A percentile compares a stretch with the other conserved stretches of the same genome.
Evolutionary conservation across 2,329 filamentous ascomycete genomes (phyloP).

Genomic region (Fusarium sp.): DNA sequence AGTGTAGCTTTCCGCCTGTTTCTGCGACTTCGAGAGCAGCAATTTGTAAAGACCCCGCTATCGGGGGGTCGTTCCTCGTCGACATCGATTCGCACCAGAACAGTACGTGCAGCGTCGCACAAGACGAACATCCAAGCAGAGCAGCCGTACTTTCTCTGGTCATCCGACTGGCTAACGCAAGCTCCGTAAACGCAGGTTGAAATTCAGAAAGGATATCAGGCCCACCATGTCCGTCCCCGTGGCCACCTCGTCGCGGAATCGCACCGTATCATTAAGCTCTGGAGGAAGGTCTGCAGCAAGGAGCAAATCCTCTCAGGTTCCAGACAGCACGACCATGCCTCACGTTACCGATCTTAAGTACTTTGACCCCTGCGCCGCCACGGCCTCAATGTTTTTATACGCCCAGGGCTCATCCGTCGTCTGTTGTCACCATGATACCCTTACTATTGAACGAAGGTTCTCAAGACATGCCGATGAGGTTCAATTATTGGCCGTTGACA

Average conservation of each 20-base stretch:
- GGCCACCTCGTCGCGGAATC: conserved; percentile 67
- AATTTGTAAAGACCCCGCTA: conserved; percentile 41
- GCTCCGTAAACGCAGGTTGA: conserved; percentile 38
- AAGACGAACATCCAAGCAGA: conserved; percentile 45
- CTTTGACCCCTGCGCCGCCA: conserved; percentile 91
- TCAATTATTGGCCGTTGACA: conserved; percentile 87
- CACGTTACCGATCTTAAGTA: conserved; percentile 63
- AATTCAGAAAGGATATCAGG: conserved; percentile 52
- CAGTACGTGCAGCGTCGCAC: conserved; percentile 58
- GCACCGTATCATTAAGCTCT: conserved; percentile 69
- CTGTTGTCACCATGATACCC: conserved; percentile 90
- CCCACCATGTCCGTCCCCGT: conserved; percentile 67
- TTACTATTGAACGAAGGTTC: conserved; percentile 89
- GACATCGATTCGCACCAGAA: conserved; percentile 50
- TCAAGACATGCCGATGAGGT: conserved; percentile 86
- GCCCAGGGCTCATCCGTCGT: conserved; percentile 84
- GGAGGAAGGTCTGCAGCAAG: conserved; percentile 67
- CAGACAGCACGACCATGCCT: conserved; percentile 65
- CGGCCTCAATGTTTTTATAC: conserved; percentile 90
- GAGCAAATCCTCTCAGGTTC: conserved; percentile 55
- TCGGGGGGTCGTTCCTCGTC: conserved; percentile 47
- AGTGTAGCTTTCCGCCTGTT: conserved; percentile 51
- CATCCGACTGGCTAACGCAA: conserved; percentile 40
- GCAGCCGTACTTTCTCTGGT: conserved; percentile 38
- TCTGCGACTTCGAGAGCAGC: conserved; percentile 45